Percentiles rank a stretch among this genome's conserved stretches.
Conservation (phyloP, 306 rosid genomes). For the Ammopiptanthus mongolicus region DNA sequence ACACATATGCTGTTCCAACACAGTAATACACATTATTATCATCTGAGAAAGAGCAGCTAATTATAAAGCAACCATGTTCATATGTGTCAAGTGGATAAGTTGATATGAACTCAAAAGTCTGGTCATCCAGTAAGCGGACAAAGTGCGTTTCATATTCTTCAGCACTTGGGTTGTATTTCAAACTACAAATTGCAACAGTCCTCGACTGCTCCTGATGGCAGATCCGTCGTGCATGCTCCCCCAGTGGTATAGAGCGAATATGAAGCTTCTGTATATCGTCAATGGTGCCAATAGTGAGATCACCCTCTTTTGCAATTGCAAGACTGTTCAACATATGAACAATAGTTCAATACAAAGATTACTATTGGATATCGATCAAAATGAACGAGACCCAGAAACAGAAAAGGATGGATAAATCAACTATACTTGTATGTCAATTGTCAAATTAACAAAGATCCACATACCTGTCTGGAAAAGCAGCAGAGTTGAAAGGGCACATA, state of each 20-base stretch:
- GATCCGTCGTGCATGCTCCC: slow-evolving; percentile 71
- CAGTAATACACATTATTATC: slow-evolving; percentile 64
- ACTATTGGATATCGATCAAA: not conserved
- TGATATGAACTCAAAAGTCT: slow-evolving; percentile 59
- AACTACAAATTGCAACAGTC: slow-evolving; percentile 58
- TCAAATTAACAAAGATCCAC: not conserved
- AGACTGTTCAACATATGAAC: slow-evolving; percentile 40
- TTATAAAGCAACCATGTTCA: slow-evolving; percentile 62
- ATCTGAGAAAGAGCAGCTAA: slow-evolving; percentile 79
- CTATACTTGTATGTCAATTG: not conserved
- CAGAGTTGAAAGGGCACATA: slow-evolving; percentile 84
- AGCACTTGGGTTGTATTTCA: slow-evolving; percentile 52
- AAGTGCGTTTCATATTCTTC: slow-evolving; percentile 64
- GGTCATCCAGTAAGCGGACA: slow-evolving; percentile 69
- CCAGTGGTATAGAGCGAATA: slow-evolving; percentile 68
- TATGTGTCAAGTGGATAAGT: slow-evolving; percentile 64
- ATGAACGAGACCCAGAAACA: not conserved
- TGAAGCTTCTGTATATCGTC: slow-evolving; percentile 82
- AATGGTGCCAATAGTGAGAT: slow-evolving; percentile 73
- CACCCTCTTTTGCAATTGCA: slow-evolving; percentile 83
- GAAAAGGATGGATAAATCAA: not conserved
- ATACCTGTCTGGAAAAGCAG: slow-evolving; percentile 84
- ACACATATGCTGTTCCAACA: slow-evolving; percentile 70
- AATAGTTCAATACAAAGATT: not conserved
- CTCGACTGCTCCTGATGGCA: slow-evolving; percentile 82